Conservation (phyloP, 1,284 basidiomycete genomes). For the Sporisorium sorghi region DNA sequence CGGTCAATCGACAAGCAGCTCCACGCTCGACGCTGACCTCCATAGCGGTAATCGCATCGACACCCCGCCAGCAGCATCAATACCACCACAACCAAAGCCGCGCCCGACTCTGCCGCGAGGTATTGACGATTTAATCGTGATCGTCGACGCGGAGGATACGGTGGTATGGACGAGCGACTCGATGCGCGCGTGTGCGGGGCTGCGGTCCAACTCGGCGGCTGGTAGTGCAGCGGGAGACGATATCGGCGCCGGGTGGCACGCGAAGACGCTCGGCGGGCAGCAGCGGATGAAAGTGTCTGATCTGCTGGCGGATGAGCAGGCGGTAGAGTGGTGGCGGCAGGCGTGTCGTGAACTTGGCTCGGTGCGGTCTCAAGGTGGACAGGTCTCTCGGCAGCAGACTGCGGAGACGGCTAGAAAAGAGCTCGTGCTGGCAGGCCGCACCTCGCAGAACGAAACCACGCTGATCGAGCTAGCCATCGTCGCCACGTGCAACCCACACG, state of each 20-base stretch:
- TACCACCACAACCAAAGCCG: background rate
- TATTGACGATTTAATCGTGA: slow-evolving; percentile 1
- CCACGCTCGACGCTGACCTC: background rate
- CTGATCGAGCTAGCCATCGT: slow-evolving; percentile 7
- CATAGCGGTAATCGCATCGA: background rate
- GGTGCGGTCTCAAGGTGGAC: background rate
- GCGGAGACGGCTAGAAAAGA: background rate
- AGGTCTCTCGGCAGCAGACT: background rate
- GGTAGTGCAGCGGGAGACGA: background rate
- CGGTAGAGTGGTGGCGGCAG: slow-evolving; percentile 14
- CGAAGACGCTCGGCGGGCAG: background rate
- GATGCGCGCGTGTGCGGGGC: slow-evolving; percentile 9
- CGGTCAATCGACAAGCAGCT: background rate
- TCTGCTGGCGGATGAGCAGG: slow-evolving; percentile 18
- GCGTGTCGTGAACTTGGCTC: slow-evolving; percentile 11
- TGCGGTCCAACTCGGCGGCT: background rate
- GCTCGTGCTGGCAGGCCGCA: slow-evolving; percentile 7
- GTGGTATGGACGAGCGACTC: slow-evolving; percentile 8
- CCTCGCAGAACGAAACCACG: background rate
- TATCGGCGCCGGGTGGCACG: background rate
- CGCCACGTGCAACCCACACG: background rate
- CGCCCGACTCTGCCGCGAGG: background rate
- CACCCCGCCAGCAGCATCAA: background rate
- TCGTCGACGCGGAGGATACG: slow-evolving; percentile 9
- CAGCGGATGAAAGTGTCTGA: slow-evolving; percentile 3